phyloP scores from a whole-genome alignment of 768 basidiomycete genomes.

The Albatrellus ellisii region DNA sequence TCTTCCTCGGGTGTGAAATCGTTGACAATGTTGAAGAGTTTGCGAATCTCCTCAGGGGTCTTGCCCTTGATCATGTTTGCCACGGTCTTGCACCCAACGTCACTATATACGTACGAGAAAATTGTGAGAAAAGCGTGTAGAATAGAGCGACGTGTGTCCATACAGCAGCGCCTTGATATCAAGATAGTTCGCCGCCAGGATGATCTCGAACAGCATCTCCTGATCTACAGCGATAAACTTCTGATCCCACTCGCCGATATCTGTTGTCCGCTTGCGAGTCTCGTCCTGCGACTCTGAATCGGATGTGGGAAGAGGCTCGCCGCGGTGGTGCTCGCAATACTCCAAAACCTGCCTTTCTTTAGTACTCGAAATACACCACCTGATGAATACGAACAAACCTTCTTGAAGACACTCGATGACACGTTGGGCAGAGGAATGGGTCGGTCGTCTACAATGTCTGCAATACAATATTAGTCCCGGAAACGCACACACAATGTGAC shows the following conservation, averaged over 20 bases:
- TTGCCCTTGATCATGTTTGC: slow-evolving; percentile 99
- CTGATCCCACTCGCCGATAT: slow-evolving; percentile 98
- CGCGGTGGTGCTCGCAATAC: slow-evolving; percentile 98
- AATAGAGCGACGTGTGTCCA: too few relatives aligned
- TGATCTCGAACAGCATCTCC: slow-evolving; percentile 99
- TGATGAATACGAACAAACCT: too few relatives aligned
- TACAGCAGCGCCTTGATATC: slow-evolving; percentile 98
- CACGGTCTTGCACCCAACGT: slow-evolving; percentile 96
- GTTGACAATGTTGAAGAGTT: slow-evolving; percentile 94
- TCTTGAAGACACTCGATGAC: slow-evolving; percentile 84
- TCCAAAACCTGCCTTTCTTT: slow-evolving; percentile 98
- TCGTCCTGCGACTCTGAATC: slow-evolving; percentile 83
- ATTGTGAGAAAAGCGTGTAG: background rate
- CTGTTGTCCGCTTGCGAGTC: slow-evolving; percentile 93
- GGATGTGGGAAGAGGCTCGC: slow-evolving; percentile 85
- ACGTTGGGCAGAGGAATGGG: slow-evolving; percentile 93
- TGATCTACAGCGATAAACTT: slow-evolving; percentile 98
- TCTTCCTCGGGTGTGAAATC: slow-evolving; percentile 99
- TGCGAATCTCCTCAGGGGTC: slow-evolving; percentile 98
- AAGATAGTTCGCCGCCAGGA: slow-evolving; percentile 98
- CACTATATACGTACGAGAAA: slow-evolving; percentile 31
- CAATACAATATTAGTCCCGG: slow-evolving; percentile 6
- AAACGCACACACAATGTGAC: too few relatives aligned
- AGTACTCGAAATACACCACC: too few relatives aligned
- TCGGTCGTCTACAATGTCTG: slow-evolving; percentile 93